phyloP scores from a whole-genome alignment of 1,284 basidiomycete species.

The Leccinum pseudoinsigne region DNA sequence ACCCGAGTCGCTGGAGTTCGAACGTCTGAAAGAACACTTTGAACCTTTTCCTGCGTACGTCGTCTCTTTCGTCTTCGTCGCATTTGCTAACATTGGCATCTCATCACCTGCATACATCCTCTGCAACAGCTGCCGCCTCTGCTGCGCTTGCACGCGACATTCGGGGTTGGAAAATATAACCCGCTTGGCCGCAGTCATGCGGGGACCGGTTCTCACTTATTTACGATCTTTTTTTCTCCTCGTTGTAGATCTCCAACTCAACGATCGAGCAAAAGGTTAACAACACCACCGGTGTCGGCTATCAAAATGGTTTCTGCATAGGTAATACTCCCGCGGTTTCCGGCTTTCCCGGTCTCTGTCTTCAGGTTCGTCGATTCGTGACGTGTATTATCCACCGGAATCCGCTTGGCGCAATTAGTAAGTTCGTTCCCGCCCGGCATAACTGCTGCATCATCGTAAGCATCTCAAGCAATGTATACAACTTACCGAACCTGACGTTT shows the following conservation, averaged over 20 bases:
- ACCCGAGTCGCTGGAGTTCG: slow-evolving; percentile 85
- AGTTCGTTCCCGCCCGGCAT: slow-evolving; percentile 56
- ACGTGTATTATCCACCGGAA: slow-evolving; percentile 37
- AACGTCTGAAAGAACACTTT: slow-evolving; percentile 91
- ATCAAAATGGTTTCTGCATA: slow-evolving; percentile 40
- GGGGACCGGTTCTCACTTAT: background rate
- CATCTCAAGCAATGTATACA: slow-evolving; percentile 3
- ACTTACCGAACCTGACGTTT: background rate
- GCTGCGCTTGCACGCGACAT: slow-evolving; percentile 66
- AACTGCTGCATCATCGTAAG: slow-evolving; percentile 54
- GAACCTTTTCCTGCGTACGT: slow-evolving; percentile 83
- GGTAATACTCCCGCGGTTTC: slow-evolving; percentile 40
- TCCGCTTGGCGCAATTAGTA: slow-evolving; percentile 38
- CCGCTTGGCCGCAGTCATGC: too few relatives aligned
- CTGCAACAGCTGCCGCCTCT: slow-evolving; percentile 83
- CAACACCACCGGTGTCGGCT: slow-evolving; percentile 41
- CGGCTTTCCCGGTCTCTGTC: slow-evolving; percentile 34
- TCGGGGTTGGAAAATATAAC: too few relatives aligned
- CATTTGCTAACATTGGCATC: slow-evolving; percentile 46
- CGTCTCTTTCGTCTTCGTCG: slow-evolving; percentile 65
- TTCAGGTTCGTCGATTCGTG: slow-evolving; percentile 22
- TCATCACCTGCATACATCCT: slow-evolving; percentile 71
- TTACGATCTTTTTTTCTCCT: too few relatives aligned
- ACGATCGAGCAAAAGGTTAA: slow-evolving; percentile 45
- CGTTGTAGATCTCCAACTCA: slow-evolving; percentile 32